Conservation (phyloP, 2,329 filamentous ascomycete genomes). For the Neofusicoccum ribis region DNA sequence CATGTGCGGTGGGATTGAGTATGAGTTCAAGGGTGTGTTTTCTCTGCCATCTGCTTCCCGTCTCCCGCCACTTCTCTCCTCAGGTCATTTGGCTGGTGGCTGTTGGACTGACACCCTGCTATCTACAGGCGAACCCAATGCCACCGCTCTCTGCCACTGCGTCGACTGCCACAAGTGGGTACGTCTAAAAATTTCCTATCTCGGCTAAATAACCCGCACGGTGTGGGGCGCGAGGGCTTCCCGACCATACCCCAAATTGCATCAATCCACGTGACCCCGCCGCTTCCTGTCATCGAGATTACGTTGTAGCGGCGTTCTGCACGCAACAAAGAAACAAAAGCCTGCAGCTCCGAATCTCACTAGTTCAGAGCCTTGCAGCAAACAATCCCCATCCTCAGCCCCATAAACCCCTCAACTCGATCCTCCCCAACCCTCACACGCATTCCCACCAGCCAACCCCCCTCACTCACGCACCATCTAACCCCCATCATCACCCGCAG, state of each 20-base stretch:
- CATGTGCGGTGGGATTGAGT: constrained; percentile 31
- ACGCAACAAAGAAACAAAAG: too few relatives aligned
- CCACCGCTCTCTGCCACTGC: constrained; percentile 55
- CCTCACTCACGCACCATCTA: background rate
- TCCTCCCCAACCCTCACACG: too few relatives aligned
- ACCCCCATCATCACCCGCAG: constrained; percentile 41
- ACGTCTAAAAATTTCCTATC: constrained; percentile 22
- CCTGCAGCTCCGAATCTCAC: too few relatives aligned
- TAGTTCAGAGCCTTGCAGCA: too few relatives aligned
- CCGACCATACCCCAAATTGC: background rate
- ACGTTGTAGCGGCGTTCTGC: too few relatives aligned
- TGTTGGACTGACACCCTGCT: background rate
- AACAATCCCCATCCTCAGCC: too few relatives aligned
- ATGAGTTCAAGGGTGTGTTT: constrained; percentile 30
- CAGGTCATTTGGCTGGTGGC: background rate
- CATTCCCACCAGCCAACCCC: background rate
- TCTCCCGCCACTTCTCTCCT: background rate
- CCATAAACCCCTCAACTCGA: background rate
- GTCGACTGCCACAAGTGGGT: constrained; percentile 55
- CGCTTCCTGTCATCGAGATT: background rate
- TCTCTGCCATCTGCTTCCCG: background rate
- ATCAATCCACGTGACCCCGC: background rate
- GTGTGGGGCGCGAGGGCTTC: background rate
- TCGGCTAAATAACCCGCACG: background rate
- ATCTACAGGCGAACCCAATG: constrained; percentile 41